These are phyloP conservation scores for Metarhizium brunneum DNA, from an alignment of 2,329 filamentous ascomycete species.

Conservation along the genomic window DNA sequence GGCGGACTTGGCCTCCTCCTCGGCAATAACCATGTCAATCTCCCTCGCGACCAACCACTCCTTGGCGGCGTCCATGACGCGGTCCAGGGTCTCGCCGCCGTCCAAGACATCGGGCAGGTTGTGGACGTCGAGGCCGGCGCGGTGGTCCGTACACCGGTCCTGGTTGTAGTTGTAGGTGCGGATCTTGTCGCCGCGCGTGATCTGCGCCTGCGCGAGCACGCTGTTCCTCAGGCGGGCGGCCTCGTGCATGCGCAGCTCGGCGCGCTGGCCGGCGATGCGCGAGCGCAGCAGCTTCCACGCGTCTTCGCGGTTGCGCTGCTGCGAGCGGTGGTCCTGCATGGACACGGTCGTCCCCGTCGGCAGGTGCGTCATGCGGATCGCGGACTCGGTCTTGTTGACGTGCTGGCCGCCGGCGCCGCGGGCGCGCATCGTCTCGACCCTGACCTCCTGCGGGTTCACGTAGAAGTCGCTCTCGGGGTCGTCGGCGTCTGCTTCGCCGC, in stretches of 20 bases:
- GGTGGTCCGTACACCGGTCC: constrained; percentile 79
- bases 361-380: constrained; percentile 82
- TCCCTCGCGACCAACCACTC: constrained; percentile 69
- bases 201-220: constrained; percentile 69
- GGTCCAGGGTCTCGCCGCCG: constrained; percentile 62
- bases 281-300: constrained; percentile 82
- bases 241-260: constrained; percentile 78
- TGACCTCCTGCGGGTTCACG: constrained; percentile 74
- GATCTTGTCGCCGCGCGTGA: constrained; percentile 89
- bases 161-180: constrained; percentile 76
- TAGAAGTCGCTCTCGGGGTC: constrained; percentile 90
- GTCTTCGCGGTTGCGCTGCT: constrained; percentile 77
- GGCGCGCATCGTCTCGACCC: constrained; percentile 81
- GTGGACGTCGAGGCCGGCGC: constrained; percentile 69
- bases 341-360: constrained; percentile 80
- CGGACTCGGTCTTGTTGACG: constrained; percentile 97
- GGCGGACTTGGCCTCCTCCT: constrained; percentile 37
- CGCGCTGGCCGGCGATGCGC: constrained; percentile 67
- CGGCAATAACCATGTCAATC: constrained; percentile 60
- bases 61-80: constrained; percentile 68
- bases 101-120: constrained; percentile 73
- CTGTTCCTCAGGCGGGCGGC: constrained; percentile 64
- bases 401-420: constrained; percentile 92
- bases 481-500: constrained; percentile 51
- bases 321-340: constrained; percentile 88